A percentile compares a stretch with the other conserved stretches of the same genome.
phyloP scores from a whole-genome alignment of 176 grass and related monocot genomes.

The Cocos nucifera region DNA sequence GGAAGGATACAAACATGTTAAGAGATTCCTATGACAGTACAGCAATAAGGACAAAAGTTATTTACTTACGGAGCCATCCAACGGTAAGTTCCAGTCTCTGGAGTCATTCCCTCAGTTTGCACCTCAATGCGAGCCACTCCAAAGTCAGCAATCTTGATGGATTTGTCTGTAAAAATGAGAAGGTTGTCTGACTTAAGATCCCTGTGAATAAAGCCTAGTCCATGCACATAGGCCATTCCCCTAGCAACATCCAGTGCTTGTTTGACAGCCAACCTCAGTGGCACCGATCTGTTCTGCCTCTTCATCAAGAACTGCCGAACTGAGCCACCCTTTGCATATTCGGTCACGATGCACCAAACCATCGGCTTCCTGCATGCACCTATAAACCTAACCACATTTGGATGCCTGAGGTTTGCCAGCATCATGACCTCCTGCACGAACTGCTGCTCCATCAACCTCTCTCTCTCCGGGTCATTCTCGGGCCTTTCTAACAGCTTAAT shows the following conservation, averaged over 20 bases:
- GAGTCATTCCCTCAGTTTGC: slow-evolving; percentile 75
- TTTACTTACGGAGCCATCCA: slow-evolving; percentile 88
- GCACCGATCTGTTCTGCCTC: slow-evolving; percentile 52
- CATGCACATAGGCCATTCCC: too few relatives aligned
- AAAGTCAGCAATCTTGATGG: too few relatives aligned
- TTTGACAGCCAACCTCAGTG: too few relatives aligned
- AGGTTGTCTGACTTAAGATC: too few relatives aligned
- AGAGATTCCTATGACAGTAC: too few relatives aligned
- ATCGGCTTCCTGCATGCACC: slow-evolving; percentile 67
- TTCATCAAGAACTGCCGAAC: slow-evolving; percentile 57
- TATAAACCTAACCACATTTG: slow-evolving; percentile 64
- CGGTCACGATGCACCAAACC: slow-evolving; percentile 79
- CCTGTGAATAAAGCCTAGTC: too few relatives aligned
- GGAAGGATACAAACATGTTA: too few relatives aligned
- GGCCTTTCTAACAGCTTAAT: slow-evolving; percentile 78
- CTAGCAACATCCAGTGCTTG: too few relatives aligned
- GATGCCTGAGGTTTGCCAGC: slow-evolving; percentile 64
- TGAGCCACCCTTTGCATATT: slow-evolving; percentile 71
- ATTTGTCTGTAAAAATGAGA: too few relatives aligned
- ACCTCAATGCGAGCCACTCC: slow-evolving; percentile 77
- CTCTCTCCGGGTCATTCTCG: slow-evolving; percentile 42
- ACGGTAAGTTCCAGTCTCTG: slow-evolving; percentile 86
- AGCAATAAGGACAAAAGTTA: too few relatives aligned
- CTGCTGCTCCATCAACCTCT: slow-evolving; percentile 62
- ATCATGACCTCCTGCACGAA: slow-evolving; percentile 81